Evolutionary conservation across 306 rosid genomes (phyloP).

Genomic region (Elaeagnus macrophylla): DNA sequence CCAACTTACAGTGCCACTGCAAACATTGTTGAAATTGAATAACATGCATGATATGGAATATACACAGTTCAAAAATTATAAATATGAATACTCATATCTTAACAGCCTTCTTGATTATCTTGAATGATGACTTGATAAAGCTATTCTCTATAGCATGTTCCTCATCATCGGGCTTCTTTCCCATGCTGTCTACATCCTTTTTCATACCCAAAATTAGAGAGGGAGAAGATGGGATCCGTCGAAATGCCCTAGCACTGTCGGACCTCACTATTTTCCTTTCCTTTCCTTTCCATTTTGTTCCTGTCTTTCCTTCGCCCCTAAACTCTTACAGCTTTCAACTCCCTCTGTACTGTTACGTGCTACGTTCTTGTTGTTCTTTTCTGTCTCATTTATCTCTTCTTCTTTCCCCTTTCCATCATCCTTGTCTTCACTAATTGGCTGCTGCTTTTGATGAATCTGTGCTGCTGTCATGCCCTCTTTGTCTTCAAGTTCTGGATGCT

Average conservation of each 20-base stretch:
- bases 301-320: slow-evolving; percentile 42
- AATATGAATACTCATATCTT: slow-evolving; percentile 29
- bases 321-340: slow-evolving; percentile 24
- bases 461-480: slow-evolving; percentile 3
- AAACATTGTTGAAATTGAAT: slow-evolving; percentile 14
- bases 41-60: not conserved
- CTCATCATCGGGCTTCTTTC: slow-evolving; percentile 60
- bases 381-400: slow-evolving; percentile 15
- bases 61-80: not conserved
- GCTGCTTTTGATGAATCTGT: slow-evolving; percentile 11
- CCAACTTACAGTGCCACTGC: slow-evolving; percentile 7
- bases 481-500: slow-evolving; percentile 25
- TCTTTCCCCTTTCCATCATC: slow-evolving; percentile 17
- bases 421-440: slow-evolving; percentile 22
- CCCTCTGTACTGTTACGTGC: slow-evolving; percentile 26
- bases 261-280: slow-evolving; percentile 51
- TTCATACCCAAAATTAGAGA: slow-evolving; percentile 62
- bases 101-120: slow-evolving; percentile 60
- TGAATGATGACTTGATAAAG: slow-evolving; percentile 56
- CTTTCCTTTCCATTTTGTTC: slow-evolving; percentile 29
- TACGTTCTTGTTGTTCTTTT: slow-evolving; percentile 20
- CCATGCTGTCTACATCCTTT: slow-evolving; percentile 60
- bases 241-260: slow-evolving; percentile 63
- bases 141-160: slow-evolving; percentile 28
- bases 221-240: slow-evolving; percentile 89